Evolutionary conservation across 2,329 filamentous ascomycete genomes (phyloP), one percentile per base, ranked within the genome.

Genomic region (Neonectria punicea): DNA sequence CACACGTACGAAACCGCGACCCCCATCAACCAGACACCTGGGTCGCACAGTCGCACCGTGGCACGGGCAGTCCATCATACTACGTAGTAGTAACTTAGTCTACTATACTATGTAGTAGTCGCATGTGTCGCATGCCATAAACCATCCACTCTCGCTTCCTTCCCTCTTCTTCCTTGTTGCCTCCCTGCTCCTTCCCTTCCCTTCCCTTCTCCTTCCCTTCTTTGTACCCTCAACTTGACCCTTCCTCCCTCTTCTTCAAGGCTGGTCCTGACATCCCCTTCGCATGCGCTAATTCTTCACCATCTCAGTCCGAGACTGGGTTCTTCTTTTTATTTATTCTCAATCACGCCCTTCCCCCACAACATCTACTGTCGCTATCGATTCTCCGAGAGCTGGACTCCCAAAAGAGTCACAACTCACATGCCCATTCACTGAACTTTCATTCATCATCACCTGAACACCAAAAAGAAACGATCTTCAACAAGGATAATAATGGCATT

Each of bases 241-340:
- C 54, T 70, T 61, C 61, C 69, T 61, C 56, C 61, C 65, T 61
- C 56, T 58, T 65, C 30, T 57, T 61, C 62, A 73, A 73, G 71
- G 71, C 71, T 70, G 71, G 71, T 51, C 71, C 71, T 74, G 9
- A 67, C 63, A 66, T 55, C 41, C 30, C 47, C 32, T 46, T 61
- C 54, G 32, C 43, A 58, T 61, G 63, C 50, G 30, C 61, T 72
- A 67, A 67, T 72, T 66, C 65, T 34, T 46, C 50, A 44, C 68
- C 63, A 61, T 34, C 60, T 58, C 62, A 69, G 71, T 73, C 69
- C 61, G 67, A 55, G 71, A 73, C 71, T 72, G 69, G 32, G 22
- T 61, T 71, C 58, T 41, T 63, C 39, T 54, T 25, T n/a, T 55
- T 34, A 5, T 43, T 30, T 30, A 30, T 30, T 11, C 8, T 28